These are phyloP conservation scores for Magnaporthales sp. DNA, from an alignment of 2,329 filamentous ascomycete species.

Conservation along the genomic window DNA sequence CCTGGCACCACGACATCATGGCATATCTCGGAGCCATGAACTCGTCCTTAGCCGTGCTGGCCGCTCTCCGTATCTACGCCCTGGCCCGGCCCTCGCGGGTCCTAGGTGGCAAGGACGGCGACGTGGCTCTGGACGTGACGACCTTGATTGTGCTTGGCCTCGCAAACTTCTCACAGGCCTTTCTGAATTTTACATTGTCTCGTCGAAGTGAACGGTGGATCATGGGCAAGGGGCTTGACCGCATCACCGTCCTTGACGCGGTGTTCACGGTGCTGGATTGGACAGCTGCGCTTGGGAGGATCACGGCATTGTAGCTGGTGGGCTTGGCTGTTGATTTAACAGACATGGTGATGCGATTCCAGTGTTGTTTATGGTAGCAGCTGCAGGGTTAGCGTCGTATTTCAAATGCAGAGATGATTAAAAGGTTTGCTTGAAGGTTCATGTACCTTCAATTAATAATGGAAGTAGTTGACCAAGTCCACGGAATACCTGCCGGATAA, in stretches of 20 bases:
- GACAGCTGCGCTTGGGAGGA: constrained; percentile 5
- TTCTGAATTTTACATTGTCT: constrained; percentile 14
- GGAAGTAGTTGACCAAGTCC: no score
- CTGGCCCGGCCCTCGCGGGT: constrained; percentile 1
- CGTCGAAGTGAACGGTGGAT: constrained; percentile 14
- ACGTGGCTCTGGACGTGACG: constrained; percentile 13
- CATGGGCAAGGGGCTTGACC: constrained; percentile 17
- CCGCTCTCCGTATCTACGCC: constrained; percentile 13
- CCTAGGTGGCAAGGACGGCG: constrained; percentile 4
- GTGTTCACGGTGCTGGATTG: constrained; percentile 14
- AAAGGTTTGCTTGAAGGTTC: not conserved
- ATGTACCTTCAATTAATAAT: no score
- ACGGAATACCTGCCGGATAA: no score
- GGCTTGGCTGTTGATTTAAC: not conserved
- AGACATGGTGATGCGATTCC: no score
- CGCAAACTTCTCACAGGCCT: constrained; percentile 17
- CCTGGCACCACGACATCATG: constrained; percentile 18
- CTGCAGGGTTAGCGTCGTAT: no score
- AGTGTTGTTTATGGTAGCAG: no score
- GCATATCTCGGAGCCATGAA: constrained; percentile 17
- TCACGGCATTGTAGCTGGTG: not conserved
- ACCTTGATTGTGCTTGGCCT: constrained; percentile 15
- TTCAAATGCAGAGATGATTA: not conserved
- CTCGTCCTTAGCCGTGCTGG: constrained; percentile 13
- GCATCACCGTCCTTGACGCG: constrained; percentile 16